Base-by-base conservation (phyloP, 352 stramenopile species). In the Pythium folliculosum region DNA sequence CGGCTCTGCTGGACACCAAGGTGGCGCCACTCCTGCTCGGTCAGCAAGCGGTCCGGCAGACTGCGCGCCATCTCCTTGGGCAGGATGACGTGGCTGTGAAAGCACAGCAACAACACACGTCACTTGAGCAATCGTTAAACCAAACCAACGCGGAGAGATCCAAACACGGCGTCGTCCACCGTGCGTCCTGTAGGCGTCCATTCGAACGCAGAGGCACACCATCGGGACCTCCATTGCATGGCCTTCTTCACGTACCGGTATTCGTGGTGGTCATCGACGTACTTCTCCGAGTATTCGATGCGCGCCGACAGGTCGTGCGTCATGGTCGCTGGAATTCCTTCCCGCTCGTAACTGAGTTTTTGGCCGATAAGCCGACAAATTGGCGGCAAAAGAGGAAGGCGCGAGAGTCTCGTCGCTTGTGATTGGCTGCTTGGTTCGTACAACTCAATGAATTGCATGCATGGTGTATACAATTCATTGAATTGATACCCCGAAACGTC, bases 21-120 rank as follows among this genome's bases (percentile, higher is more conserved):
- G 66, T 94, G 91, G 70, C 97, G 90, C 97, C 97, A 99, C 77
- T 99, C 97, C 14, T 89, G 91, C 78, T 99, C 97, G 5, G 86
- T 97, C 64, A 99, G 76, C 40, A 99, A 78, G 45, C 95, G 90
- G 66, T 99, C 98, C 9, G 96, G 96, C 43, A 99, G 77, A 47
- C 83, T 95, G 72, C 98, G 98, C 52, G 97, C 95, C 67, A 99
- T 92, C 75, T 99, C 97, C 79, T 99, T 99, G 5, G 97, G 97
- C 60, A 99, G 81, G 69, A 99, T 99, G 50, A 98, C 93, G 79
- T 98, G 93, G 80, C 92, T 68, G 38, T 16, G 3, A 13, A 17
- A 44, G 32, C 32, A 47, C 8, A 54, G n/a, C 40, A 37, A 37
- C 19, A 53, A 14, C 17, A 53, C n/a, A 30, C 48, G 21, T 19